Conservation (phyloP, 75 land plant species). For the Picea glauca region DNA sequence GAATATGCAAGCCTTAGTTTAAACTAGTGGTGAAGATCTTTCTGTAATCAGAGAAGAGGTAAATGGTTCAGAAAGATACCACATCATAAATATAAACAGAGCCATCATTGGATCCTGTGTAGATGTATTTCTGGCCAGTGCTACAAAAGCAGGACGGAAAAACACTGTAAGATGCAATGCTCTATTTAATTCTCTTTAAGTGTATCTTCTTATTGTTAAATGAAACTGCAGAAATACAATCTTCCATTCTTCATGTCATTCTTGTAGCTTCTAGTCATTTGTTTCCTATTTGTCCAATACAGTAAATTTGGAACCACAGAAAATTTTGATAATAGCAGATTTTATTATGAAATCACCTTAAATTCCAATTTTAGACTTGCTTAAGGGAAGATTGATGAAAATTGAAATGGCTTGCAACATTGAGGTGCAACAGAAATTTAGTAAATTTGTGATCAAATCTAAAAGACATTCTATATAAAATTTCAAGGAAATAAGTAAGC, state of each 20-base stretch:
- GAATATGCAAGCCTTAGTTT: background rate
- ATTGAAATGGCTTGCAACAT: background rate
- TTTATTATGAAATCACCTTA: background rate
- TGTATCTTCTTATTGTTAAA: background rate
- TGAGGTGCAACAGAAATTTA: background rate
- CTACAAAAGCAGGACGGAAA: conserved; percentile 35
- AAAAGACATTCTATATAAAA: background rate
- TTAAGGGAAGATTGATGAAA: background rate
- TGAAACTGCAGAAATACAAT: background rate
- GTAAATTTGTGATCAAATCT: background rate
- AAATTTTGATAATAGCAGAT: background rate
- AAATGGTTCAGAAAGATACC: conserved; percentile 43
- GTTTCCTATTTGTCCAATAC: background rate
- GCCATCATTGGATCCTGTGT: conserved; percentile 84
- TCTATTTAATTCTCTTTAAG: background rate
- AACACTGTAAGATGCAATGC: conserved; percentile 5
- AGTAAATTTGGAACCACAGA: background rate
- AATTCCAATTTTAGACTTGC: background rate
- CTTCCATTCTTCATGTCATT: background rate
- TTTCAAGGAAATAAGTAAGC: too few species aligned
- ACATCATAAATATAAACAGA: conserved; percentile 84
- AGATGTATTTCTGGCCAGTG: conserved; percentile 95
- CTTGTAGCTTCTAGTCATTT: background rate
- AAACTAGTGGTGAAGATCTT: background rate
- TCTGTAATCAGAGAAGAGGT: background rate